Evolutionary conservation across 768 basidiomycete species (phyloP), one percentile per base, ranked within the genome.

Genomic region (Tulasnella sp.): DNA sequence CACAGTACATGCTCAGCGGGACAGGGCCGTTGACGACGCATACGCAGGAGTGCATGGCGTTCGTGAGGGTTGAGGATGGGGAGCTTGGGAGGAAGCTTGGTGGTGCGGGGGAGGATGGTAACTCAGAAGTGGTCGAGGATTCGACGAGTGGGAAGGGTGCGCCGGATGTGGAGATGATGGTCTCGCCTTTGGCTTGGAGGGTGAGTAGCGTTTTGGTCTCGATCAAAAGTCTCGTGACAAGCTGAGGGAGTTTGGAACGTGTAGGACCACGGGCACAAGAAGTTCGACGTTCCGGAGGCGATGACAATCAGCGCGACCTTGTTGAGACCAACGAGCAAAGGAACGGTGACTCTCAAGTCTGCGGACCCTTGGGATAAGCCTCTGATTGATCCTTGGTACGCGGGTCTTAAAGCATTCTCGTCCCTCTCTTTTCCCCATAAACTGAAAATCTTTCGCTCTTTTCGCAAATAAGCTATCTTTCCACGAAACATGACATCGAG

Each of bases 121-220:
- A n/a, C n/a, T n/a, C n/a, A n/a, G n/a, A n/a, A n/a, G n/a, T 67
- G 15, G 64, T 0, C 31, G 76, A 49, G 34, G 76, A 67, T 64
- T 52, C 72, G 19, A 74, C 76, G 36, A 75, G 71, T 15, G 71
- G 70, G 6, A 29, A 49, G 29, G 67, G 67, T 25, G 70, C 70
- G 7, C 78, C 78, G 22, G 78, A 78, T 49, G 38, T 77, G n/a
- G 76, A 78, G 54, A 14, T 78, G 17, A 54, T 78, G 12, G 71
- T 38, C 15, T 37, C 70, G 22, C 25, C 17, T 25, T n/a, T 74
- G 73, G 58, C 73, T 39, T 77, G 72, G 72, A 49, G 64, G 73
- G 73, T 64, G 58, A 0, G 58, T 64, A 3, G n/a, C 15, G 15
- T 6, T 64, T 58, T n/a, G 25, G n/a, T n/a, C n/a, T 22, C 54